A percentile compares a stretch with the other conserved stretches of the same genome.
Evolutionary conservation across 2,329 filamentous ascomycete genomes (phyloP).

Genomic region (Phoma sp.): DNA sequence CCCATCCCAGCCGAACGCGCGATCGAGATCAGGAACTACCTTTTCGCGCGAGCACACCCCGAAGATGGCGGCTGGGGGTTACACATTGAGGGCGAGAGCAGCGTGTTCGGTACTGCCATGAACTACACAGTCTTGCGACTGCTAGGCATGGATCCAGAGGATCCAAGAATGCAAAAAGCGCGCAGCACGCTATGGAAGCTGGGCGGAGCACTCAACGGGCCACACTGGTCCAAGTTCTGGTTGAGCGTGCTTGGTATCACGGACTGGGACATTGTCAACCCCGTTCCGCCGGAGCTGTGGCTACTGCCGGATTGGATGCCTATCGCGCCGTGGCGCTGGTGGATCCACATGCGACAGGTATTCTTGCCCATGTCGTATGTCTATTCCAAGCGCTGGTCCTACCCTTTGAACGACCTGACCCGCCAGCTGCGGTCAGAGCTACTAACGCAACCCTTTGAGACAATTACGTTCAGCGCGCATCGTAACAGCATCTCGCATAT

Average conservation of each 20-base stretch:
- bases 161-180: constrained; percentile 84
- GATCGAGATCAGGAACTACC: constrained; percentile 90
- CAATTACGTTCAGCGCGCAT: constrained; percentile 77
- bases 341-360: constrained; percentile 98
- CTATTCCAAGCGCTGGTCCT: constrained; percentile 82
- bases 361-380: constrained; percentile 91
- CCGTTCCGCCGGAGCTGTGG: constrained; percentile 92
- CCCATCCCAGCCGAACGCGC: constrained; percentile 80
- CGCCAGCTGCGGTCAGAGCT: constrained; percentile 78
- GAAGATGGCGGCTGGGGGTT: constrained; percentile 96
- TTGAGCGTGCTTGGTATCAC: constrained; percentile 82
- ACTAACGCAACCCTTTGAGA: constrained; percentile 77
- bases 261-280: constrained; percentile 92
- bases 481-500: constrained; percentile 79
- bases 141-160: constrained; percentile 81
- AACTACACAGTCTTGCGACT: constrained; percentile 86
- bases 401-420: constrained; percentile 76
- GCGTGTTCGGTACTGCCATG: constrained; percentile 86
- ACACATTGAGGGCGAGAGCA: constrained; percentile 92
- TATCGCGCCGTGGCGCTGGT: constrained; percentile 91
- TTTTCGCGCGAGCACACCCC: constrained; percentile 82
- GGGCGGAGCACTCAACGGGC: constrained; percentile 81
- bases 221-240: constrained; percentile 99
- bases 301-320: constrained; percentile 89
- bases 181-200: constrained; percentile 81